Conservation (phyloP, 2,329 filamentous ascomycete genomes). For the Stromatinia cepivora region DNA sequence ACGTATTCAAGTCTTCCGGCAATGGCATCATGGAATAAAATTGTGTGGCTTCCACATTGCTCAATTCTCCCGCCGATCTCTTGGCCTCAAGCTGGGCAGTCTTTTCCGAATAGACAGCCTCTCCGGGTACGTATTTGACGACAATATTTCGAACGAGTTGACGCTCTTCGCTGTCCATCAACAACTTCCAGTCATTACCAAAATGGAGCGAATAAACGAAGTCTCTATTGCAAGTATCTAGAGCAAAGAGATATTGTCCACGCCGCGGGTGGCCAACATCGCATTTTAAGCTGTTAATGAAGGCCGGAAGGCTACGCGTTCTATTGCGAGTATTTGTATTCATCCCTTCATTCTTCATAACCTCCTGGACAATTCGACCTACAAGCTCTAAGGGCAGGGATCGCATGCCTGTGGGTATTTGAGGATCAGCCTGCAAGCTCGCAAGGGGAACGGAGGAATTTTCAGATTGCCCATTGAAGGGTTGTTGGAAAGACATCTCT, state of each 20-base stretch:
- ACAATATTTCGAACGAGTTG: neutral
- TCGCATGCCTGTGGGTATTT: neutral
- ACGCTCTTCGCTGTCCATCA: neutral
- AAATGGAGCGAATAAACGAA: neutral
- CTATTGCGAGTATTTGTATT: neutral
- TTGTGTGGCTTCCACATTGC: accelerated
- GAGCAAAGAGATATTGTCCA: neutral
- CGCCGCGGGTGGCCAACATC: neutral
- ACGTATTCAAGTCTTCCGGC: neutral
- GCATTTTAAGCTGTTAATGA: neutral
- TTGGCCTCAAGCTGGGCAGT: no score
- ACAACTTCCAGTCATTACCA: neutral
- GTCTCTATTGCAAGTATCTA: neutral
- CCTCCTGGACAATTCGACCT: neutral
- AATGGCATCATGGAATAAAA: neutral
- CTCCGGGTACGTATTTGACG: neutral
- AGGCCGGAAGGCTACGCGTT: neutral
- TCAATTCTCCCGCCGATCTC: neutral
- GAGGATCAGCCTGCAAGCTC: neutral
- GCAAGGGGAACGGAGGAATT: neutral
- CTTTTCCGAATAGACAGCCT: no score
- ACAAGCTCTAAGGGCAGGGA: neutral
- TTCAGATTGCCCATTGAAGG: neutral
- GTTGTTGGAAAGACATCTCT: neutral
- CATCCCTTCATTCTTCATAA: neutral